phyloP scores from a whole-genome alignment of 345 rosid species.

The Arabidopsis suecica region DNA sequence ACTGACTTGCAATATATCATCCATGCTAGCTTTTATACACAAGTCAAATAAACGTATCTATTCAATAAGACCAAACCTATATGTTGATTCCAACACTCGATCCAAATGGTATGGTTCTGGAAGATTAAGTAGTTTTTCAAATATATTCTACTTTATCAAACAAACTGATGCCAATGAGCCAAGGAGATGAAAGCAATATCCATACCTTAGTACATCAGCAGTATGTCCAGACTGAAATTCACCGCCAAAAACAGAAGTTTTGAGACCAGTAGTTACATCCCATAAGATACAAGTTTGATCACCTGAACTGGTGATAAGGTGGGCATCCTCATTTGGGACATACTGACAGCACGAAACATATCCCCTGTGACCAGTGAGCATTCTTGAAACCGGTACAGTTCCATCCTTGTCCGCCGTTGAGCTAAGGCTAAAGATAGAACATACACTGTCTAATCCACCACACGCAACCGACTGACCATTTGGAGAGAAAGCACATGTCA shows the following conservation, averaged over 20 bases:
- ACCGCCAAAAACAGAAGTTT: slow-evolving; percentile 95
- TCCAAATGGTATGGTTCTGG: not conserved
- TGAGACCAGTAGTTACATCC: slow-evolving; percentile 95
- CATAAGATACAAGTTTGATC: slow-evolving; percentile 93
- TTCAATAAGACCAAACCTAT: slow-evolving; percentile 3
- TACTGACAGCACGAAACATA: slow-evolving; percentile 95
- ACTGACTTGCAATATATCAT: not conserved
- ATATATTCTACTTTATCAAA: slow-evolving; percentile 12
- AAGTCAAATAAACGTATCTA: not conserved
- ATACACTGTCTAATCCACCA: slow-evolving; percentile 94
- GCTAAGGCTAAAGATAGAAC: slow-evolving; percentile 93
- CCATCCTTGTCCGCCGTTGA: slow-evolving; percentile 86
- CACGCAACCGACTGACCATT: slow-evolving; percentile 93
- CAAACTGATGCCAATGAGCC: not conserved
- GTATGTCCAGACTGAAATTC: slow-evolving; percentile 98
- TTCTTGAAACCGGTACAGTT: slow-evolving; percentile 70
- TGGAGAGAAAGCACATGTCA: slow-evolving; percentile 98
- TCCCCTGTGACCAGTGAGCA: slow-evolving; percentile 91
- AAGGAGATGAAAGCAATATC: slow-evolving; percentile 3
- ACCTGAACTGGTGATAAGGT: slow-evolving; percentile 85
- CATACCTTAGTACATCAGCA: slow-evolving; percentile 88
- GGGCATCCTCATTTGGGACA: slow-evolving; percentile 89
- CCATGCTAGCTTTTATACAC: slow-evolving; percentile 15
- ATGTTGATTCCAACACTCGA: not conserved
- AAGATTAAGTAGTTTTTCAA: not conserved